These are phyloP conservation scores for Candida lessepsii DNA, from an alignment of 805 yeast species.

Conservation along the genomic window DNA sequence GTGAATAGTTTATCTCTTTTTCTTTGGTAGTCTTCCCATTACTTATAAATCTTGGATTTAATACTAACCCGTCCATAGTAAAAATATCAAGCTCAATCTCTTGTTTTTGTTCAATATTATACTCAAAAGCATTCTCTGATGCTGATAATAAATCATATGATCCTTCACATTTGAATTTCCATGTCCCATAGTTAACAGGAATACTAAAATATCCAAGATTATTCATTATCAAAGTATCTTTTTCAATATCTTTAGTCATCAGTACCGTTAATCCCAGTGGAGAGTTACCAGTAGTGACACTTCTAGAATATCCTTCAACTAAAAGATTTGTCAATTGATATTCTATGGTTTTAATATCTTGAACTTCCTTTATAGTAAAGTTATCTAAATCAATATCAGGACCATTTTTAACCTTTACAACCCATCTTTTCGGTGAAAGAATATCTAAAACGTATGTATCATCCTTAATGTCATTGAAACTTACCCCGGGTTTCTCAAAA, in stretches of 20 bases:
- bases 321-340: conserved; percentile 55
- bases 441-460: conserved; percentile 50
- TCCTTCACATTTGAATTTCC: conserved; percentile 43
- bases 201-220: conserved; percentile 84
- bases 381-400: conserved; percentile 58
- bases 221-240: conserved; percentile 72
- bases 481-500: conserved; percentile 19
- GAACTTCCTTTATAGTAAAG: too few relatives aligned
- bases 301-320: conserved; percentile 70
- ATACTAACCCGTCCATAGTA: conserved; percentile 44
- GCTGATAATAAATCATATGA: conserved; percentile 36
- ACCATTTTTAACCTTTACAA: conserved; percentile 45
- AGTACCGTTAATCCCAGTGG: background rate
- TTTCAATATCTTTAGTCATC: conserved; percentile 10
- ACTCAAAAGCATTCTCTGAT: conserved; percentile 38
- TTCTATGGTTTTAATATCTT: conserved; percentile 18
- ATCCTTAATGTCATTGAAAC: background rate
- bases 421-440: conserved; percentile 68
- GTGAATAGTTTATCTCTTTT: too few relatives aligned
- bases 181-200: conserved; percentile 67
- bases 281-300: conserved; percentile 26
- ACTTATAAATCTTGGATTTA: conserved; percentile 46
- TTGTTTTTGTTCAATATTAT: conserved; percentile 25
- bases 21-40: too few relatives aligned
- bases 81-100: conserved; percentile 32